Evolutionary conservation across 2,329 filamentous ascomycete species (phyloP), one percentile per base, ranked within the genome.

Genomic region (Ophiostoma ips): DNA sequence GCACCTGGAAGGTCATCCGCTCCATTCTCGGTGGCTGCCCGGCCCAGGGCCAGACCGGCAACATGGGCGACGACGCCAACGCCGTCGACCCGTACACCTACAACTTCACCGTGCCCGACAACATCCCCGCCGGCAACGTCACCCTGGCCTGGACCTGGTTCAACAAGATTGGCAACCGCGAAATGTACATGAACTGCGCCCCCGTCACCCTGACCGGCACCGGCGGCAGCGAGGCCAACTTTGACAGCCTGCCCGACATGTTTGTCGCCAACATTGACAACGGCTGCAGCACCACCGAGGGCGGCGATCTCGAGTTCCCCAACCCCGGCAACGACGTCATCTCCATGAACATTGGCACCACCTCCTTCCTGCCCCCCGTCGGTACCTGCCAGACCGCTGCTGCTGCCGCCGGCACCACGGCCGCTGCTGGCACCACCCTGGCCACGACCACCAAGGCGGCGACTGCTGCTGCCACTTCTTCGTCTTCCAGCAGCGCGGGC

Each of bases 131-230:
- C 1, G 92, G 90, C 4, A 75, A 88, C 37, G 89, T 84, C 24
- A 85, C 81, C 0, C 71, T 96, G 5, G 87, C 87, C 0, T 96
- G 89, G 88, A 87, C 87, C 1, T 96, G 92, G 92, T 79, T 94
- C 66, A 96, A 96, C 71, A 84, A 83, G 53, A 61, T 94, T 10
- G 92, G 92, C 3, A 95, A 95, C 69, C 82, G 89, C 1, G 92
- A 96, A 63, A 87, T 95, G 75, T 95, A 96, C 73, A 94, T 95
- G 88, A 94, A 95, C 74, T 98, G 90, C 58, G 87, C 84, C 0
- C 79, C 86, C 0, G 65, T 94, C 45, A 75, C 71, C 0, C 72
- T 96, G 21, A 77, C 76, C 0, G 76, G 76, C 9, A 56, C 55
- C 24, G 48, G 51, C 0, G 75, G 75, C 48, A 64, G 65, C 40